Conservation (phyloP, 176 grass and related monocot species). For the Oryza meyeriana region DNA sequence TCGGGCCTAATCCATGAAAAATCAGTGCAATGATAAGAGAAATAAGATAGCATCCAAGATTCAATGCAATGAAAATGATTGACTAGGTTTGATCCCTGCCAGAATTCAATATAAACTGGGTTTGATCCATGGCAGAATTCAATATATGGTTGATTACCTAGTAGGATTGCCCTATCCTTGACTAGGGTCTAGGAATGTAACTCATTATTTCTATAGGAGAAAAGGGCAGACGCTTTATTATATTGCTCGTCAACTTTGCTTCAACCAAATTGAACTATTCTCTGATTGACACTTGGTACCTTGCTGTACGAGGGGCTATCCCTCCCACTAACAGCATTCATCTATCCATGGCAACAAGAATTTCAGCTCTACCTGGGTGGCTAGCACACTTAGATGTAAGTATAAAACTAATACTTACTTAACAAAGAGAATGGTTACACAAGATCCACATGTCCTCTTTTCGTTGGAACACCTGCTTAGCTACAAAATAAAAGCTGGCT, state of each 20-base stretch:
- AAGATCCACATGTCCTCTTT: not conserved
- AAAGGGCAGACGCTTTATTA: not conserved
- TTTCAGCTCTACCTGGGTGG: conserved; percentile 7
- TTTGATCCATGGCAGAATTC: no score
- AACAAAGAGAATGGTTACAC: conserved; percentile 6
- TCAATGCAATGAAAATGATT: not conserved
- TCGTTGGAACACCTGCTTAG: conserved; percentile 4
- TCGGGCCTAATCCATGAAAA: not conserved
- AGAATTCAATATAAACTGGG: conserved; percentile 2
- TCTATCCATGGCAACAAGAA: conserved; percentile 29
- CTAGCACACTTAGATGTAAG: not conserved
- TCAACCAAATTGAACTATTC: conserved; percentile 19
- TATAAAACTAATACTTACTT: conserved; percentile 14
- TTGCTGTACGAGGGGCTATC: not conserved
- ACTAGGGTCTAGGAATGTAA: not conserved
- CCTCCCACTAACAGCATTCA: conserved; percentile 13
- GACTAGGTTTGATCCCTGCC: not conserved
- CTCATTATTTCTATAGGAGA: not conserved
- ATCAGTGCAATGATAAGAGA: not conserved
- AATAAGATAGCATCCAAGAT: not conserved
- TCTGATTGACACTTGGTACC: conserved; percentile 3
- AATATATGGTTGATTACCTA: not conserved
- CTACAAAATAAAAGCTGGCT: not conserved
- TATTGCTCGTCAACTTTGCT: conserved; percentile 12
- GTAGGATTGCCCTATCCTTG: not conserved